Conservation (phyloP, 2,329 filamentous ascomycete genomes). For the Pseudocercospora pini-densiflorae region DNA sequence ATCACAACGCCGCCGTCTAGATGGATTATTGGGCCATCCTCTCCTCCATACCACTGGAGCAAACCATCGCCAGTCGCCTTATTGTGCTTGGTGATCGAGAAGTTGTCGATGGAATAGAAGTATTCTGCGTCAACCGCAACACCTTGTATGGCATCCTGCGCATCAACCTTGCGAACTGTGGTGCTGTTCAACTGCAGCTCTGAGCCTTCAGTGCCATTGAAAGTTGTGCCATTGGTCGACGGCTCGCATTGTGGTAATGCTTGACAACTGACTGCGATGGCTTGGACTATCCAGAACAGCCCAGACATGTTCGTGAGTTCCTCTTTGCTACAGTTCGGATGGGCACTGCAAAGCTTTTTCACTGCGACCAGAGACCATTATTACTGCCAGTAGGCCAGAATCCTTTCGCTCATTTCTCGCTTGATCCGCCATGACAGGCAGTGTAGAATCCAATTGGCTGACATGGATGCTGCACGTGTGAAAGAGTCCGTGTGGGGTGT, state of each 20-base stretch:
- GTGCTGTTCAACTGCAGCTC: constrained; percentile 11
- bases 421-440: background rate
- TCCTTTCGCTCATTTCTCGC: background rate
- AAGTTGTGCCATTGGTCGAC: constrained; percentile 6
- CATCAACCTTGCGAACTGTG: constrained; percentile 5
- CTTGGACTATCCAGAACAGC: background rate
- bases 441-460: background rate
- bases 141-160: constrained; percentile 10
- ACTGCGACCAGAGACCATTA: background rate
- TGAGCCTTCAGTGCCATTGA: constrained; percentile 3
- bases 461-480: background rate
- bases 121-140: constrained; percentile 11
- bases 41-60: constrained; percentile 7
- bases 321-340: too few relatives aligned
- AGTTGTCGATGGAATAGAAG: constrained; percentile 14
- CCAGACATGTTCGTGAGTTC: background rate
- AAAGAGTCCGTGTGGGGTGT: background rate
- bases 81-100: constrained; percentile 16
- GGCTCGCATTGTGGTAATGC: constrained; percentile 5
- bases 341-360: background rate
- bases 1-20: constrained; percentile 12
- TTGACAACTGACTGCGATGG: background rate
- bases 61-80: constrained; percentile 5
- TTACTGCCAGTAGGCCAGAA: background rate
- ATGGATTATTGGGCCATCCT: constrained; percentile 5